Base-by-base conservation (phyloP, 306 rosid species). In the Fragaria iinumae region DNA sequence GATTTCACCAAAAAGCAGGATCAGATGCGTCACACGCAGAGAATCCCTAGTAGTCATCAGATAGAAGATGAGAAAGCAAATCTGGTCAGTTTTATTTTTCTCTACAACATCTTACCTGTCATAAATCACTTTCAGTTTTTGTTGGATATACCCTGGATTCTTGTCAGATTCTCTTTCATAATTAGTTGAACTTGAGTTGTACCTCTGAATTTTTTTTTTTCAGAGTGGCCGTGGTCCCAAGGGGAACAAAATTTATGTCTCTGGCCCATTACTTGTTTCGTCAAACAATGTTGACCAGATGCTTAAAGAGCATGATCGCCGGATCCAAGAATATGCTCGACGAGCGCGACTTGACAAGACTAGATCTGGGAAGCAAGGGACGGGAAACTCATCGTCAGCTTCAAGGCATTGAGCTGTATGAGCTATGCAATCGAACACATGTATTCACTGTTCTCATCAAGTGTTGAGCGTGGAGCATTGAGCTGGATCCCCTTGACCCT, bases 291-390 rank as follows among this genome's bases (percentile, higher is more conserved):
- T 89, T 23, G 97, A 92, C 77, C 86, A 89, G 76, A 88, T 92
- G 86, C 91, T 94, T 67, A 88, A 90, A 84, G 95, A 89, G 64
- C 96, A 85, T 27, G 95, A 94, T 45, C 86, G 82, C 18, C 88
- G 83, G 88, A 84, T 92, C 78, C 98, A 87, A 79, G 96, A 92
- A 76, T 79, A 68, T 77, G 93, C 95, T 25, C 89, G 96, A 76
- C 88, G 88, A 80, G 76, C 86, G 41, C 86, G 97, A 52, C 81
- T 56, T 4, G 85, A 67, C 48, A 77, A 82, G 71, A 34, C 11
- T 43, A 68, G 79, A 41, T 59, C 72, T 17, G 79, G 76, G 21
- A 56, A 69, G 29, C 72, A 75, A 63, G 72, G 64, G 16, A 16
- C 49, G 3, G 73, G 64, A 11, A 48, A 79, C 47, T 23, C 60